phyloP scores from a whole-genome alignment of 495 filamentous ascomycete species.

The Aspergillus kassunensis region DNA sequence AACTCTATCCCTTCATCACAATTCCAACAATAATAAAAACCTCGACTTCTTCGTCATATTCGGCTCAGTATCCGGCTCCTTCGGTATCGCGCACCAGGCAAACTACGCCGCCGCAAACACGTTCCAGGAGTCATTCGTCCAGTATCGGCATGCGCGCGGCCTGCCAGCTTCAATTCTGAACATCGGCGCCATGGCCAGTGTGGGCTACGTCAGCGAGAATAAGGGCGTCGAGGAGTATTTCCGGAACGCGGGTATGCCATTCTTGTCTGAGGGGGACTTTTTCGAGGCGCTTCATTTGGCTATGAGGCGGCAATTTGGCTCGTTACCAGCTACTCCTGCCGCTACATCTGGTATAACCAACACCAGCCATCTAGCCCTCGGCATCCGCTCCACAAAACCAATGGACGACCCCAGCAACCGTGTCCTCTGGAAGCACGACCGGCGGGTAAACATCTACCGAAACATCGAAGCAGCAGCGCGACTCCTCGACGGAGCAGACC shows the following conservation, averaged over 20 bases:
- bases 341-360: background rate
- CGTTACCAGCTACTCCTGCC: too few relatives aligned
- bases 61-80: conserved; percentile 23
- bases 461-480: background rate
- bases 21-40: background rate
- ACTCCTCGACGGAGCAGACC: background rate
- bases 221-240: conserved; percentile 1
- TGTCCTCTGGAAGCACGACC: background rate
- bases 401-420: background rate
- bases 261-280: conserved; percentile 1
- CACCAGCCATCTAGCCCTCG: conserved; percentile 2
- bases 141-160: conserved; percentile 18
- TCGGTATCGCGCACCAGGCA: conserved; percentile 20
- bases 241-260: background rate
- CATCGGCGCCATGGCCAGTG: conserved; percentile 39
- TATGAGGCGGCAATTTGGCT: background rate
- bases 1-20: background rate
- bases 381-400: background rate
- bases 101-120: conserved; percentile 27
- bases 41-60: conserved; percentile 45
- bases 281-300: conserved; percentile 3
- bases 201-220: conserved; percentile 22
- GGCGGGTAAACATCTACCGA: background rate
- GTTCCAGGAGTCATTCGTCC: conserved; percentile 25
- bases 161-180: conserved; percentile 25